Evolutionary conservation across 164 flowering plant genomes (phyloP), one percentile per base, ranked within the genome.

Genomic region (Berberis vulgaris): DNA sequence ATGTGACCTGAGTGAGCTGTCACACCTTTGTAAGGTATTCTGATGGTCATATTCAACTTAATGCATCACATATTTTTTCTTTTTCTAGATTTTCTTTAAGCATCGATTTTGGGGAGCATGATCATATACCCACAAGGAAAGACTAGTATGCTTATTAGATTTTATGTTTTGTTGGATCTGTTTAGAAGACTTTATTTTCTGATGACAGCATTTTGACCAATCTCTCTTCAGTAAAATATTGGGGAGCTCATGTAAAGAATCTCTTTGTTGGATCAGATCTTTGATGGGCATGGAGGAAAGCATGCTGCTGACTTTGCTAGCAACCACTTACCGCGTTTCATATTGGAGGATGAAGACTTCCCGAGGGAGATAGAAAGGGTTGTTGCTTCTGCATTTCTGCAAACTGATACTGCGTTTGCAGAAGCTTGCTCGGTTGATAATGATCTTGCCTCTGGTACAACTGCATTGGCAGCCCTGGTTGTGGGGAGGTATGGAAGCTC

Each of bases 231-330:
- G 5, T 55, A 3, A 4, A 4, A 12, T 12, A 1, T 64, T 61
- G 39, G 2, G 44, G 3, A 9, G 10, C 38, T 60, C 9, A 45
- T 7, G 2, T 41, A 13, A 50, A 41, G 54, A 10, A 11, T 47
- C 42, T 61, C 38, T 26, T 26, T 26, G 61, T 74, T 66, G 39
- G 57, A n/a, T 59, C 72, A 87, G 95, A 84, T 88, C 58, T 94
- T 94, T 79, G 98, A 94, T 78, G 98, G 98, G 13, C 98, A 94
- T 81, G 96, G 95, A 57, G 98, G 98, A 54, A 89, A 82, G 72
- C 89, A 91, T 82, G 98, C 98, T 59, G 98, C 98, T 11, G 88
- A 90, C 45, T 94, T 94, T 83, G 97, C 84, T 58, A 74, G 92
- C 74, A 54, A 74, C 64, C 81, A 89, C 74, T 76, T 94, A 74